Percentiles rank a stretch among this genome's conserved stretches.
phyloP scores from a whole-genome alignment of 1,139 yeast species.

The Pichia sp. region DNA sequence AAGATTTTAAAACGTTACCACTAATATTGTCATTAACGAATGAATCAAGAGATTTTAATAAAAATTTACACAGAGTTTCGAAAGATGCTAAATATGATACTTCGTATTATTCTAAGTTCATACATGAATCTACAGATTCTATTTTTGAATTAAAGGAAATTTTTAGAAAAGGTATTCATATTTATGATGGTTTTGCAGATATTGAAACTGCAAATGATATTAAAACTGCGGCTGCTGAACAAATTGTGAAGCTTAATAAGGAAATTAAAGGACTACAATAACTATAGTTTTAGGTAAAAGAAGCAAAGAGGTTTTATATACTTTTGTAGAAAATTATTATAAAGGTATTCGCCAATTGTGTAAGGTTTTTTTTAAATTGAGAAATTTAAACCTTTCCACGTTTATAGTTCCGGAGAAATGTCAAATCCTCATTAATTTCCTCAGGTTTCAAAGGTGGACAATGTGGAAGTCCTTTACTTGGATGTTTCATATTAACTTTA shows the following conservation, averaged over 20 bases:
- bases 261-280: background rate
- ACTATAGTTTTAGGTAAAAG: too few species aligned
- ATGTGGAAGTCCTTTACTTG: conserved; percentile 53
- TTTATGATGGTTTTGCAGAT: conserved; percentile 3
- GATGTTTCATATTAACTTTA: conserved; percentile 46
- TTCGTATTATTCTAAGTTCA: conserved; percentile 1
- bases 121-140: conserved; percentile 1
- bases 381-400: too few species aligned
- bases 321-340: too few species aligned
- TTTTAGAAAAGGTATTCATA: conserved; percentile 5
- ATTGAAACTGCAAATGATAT: background rate
- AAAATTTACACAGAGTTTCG: conserved; percentile 5
- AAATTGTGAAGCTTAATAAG: conserved; percentile 5
- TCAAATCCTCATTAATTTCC: conserved; percentile 62
- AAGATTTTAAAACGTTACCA: background rate
- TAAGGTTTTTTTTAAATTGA: too few species aligned
- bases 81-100: conserved; percentile 13
- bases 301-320: background rate
- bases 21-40: conserved; percentile 8
- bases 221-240: conserved; percentile 5
- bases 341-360: too few species aligned
- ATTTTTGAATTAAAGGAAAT: conserved; percentile 10
- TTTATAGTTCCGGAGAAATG: conserved; percentile 38
- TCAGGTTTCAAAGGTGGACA: conserved; percentile 61
- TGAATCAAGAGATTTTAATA: conserved; percentile 10